Evolutionary conservation across 2,329 filamentous ascomycete species (phyloP).

Genomic region (Diaporthe citrichinensis): DNA sequence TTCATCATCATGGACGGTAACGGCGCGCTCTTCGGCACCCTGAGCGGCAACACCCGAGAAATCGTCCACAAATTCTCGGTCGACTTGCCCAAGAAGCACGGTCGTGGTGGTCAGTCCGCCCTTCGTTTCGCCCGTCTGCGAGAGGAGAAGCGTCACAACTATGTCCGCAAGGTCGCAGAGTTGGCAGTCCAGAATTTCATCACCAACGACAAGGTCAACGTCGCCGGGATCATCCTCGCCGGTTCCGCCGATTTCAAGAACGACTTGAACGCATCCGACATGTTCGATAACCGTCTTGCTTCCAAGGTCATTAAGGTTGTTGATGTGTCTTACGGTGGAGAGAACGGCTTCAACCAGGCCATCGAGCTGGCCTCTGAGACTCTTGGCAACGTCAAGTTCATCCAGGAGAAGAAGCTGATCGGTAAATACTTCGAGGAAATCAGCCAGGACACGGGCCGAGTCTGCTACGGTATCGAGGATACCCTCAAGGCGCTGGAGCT

Average conservation of each 20-base stretch:
- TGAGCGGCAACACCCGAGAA: slow-evolving; percentile 97
- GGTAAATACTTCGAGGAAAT: slow-evolving; percentile 99
- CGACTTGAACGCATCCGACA: slow-evolving; percentile 95
- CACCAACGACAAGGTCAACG: slow-evolving; percentile 98
- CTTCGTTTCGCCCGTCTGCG: slow-evolving; percentile 99
- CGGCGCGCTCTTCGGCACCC: slow-evolving; percentile 94
- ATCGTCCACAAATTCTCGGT: slow-evolving; percentile 98
- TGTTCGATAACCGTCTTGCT: slow-evolving; percentile 94
- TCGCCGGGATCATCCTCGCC: slow-evolving; percentile 93
- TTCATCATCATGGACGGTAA: slow-evolving; percentile 99
- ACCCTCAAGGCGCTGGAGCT: slow-evolving; percentile 97
- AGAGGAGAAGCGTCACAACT: slow-evolving; percentile 99
- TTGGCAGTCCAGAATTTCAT: slow-evolving; percentile 99
- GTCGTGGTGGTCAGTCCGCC: slow-evolving; percentile 99
- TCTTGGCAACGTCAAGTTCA: slow-evolving; percentile 99
- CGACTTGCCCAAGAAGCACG: slow-evolving; percentile 99
- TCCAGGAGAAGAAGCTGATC: slow-evolving; percentile 99
- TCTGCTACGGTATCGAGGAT: slow-evolving; percentile 98
- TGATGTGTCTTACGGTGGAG: slow-evolving; percentile 97
- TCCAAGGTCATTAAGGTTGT: slow-evolving; percentile 99
- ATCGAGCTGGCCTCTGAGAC: slow-evolving; percentile 97
- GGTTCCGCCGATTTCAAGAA: slow-evolving; percentile 99
- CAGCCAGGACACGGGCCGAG: slow-evolving; percentile 94
- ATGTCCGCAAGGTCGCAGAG: slow-evolving; percentile 98
- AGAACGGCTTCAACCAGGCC: slow-evolving; percentile 99